Conservation (phyloP, 768 basidiomycete species). For the Candolleomyces eurysporus region DNA sequence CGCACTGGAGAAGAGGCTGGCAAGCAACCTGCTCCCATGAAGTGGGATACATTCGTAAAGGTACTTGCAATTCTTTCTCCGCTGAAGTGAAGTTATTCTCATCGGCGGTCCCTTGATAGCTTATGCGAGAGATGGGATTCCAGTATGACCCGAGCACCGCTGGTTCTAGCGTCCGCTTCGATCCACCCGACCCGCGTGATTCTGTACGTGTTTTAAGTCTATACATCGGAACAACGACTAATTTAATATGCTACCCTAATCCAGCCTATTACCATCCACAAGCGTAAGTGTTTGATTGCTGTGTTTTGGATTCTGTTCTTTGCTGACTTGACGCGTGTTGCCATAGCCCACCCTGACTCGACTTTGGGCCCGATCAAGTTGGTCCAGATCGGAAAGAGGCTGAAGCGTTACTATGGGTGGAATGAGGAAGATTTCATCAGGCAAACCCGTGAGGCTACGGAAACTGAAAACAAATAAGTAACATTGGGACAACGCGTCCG, state of each 20-base stretch:
- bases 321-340: constrained; percentile 9
- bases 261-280: constrained; percentile 75
- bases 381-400: constrained; percentile 51
- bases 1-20: constrained; percentile 54
- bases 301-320: background rate
- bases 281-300: constrained; percentile 44
- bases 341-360: constrained; percentile 70
- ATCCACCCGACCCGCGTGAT: constrained; percentile 59
- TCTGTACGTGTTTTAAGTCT: constrained; percentile 24
- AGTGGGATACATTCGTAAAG: constrained; percentile 79
- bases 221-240: background rate
- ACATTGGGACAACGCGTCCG: background rate
- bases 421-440: constrained; percentile 41
- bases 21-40: constrained; percentile 57
- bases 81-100: background rate
- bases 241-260: background rate
- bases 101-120: constrained; percentile 31
- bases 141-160: constrained; percentile 70
- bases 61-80: constrained; percentile 29
- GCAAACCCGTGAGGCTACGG: constrained; percentile 7
- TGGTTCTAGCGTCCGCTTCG: constrained; percentile 80
- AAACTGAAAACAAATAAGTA: constrained; percentile 1
- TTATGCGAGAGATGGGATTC: constrained; percentile 82
- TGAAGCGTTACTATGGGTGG: constrained; percentile 72
- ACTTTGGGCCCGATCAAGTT: constrained; percentile 53